Evolutionary conservation across 2,329 filamentous ascomycete species (phyloP).

Genomic region (Aspergillus ruber): DNA sequence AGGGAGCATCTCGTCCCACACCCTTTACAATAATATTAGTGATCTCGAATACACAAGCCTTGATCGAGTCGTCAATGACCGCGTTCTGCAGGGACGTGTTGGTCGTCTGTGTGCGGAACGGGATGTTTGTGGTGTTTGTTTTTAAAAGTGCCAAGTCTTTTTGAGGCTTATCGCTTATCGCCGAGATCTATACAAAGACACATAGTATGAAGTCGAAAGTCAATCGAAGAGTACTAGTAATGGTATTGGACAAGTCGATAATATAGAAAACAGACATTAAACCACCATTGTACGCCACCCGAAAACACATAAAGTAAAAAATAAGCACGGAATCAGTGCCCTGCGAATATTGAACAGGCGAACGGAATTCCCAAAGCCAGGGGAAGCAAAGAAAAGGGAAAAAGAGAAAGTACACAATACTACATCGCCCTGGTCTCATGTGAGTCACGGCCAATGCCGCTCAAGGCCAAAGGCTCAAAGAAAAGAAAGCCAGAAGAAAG

Average conservation of each 20-base stretch:
- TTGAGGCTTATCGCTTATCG: neutral
- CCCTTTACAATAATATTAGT: neutral
- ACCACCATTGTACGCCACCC: conserved; percentile 16
- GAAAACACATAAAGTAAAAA: conserved; percentile 2
- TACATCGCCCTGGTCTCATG: conserved; percentile 3
- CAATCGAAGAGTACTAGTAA: neutral
- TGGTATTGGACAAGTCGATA: neutral
- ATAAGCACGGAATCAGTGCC: conserved; percentile 7
- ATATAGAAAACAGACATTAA: conserved; percentile 3
- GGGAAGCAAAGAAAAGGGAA: conserved; percentile 2
- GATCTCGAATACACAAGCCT: neutral
- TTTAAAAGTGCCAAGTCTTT: conserved; percentile 13
- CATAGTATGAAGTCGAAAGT: neutral
- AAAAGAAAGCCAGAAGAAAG: conserved; percentile 6
- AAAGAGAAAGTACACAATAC: conserved; percentile 6
- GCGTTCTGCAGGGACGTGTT: neutral
- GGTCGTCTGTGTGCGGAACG: conserved; percentile 4
- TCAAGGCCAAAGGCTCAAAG: conserved; percentile 2
- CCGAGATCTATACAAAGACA: neutral
- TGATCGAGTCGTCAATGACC: neutral
- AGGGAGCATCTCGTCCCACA: conserved; percentile 3
- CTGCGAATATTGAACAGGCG: conserved; percentile 13
- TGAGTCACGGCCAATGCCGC: neutral
- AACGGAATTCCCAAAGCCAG: conserved; percentile 8
- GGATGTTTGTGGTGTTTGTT: conserved; percentile 22